phyloP scores from a whole-genome alignment of 169 alveolate species.

The Amoebophrya sp. region DNA sequence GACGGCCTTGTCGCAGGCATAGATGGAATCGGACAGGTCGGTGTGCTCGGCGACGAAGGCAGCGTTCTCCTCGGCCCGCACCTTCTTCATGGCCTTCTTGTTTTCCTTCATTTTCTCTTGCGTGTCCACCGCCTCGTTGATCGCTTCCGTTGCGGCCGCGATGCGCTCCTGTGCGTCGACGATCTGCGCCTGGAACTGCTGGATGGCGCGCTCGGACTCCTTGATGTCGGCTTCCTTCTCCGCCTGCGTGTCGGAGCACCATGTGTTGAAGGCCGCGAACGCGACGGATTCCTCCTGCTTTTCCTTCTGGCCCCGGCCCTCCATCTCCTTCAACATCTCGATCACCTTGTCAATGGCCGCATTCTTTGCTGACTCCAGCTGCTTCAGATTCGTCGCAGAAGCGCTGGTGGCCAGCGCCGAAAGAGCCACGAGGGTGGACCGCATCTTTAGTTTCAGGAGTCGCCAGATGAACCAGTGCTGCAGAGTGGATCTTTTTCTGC shows the following conservation, averaged over 20 bases:
- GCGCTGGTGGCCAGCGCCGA: too few species aligned
- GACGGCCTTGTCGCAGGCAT: conserved; percentile 23
- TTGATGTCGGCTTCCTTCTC: neutral
- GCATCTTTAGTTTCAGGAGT: too few species aligned
- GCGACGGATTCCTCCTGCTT: conserved; percentile 1
- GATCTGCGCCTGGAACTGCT: neutral
- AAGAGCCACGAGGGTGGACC: too few species aligned
- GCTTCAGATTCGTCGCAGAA: too few species aligned
- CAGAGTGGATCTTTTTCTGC: too few species aligned
- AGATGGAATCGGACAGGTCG: conserved; percentile 14
- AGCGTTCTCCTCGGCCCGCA: neutral
- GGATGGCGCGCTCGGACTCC: neutral
- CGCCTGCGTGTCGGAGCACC: conserved; percentile 7
- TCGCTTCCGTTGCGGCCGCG: neutral
- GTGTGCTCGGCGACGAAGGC: neutral
- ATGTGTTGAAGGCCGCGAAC: neutral
- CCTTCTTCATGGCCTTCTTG: conserved; percentile 24
- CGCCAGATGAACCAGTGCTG: too few species aligned
- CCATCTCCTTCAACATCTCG: conserved; percentile 20
- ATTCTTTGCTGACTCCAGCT: neutral
- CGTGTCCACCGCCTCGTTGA: neutral
- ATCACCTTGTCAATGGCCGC: neutral
- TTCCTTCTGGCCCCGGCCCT: neutral
- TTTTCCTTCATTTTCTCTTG: conserved; percentile 5
- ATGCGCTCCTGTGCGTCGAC: conserved; percentile 1